Base-by-base conservation (phyloP, 805 yeast genomes). In the Candida ipomoeae region DNA sequence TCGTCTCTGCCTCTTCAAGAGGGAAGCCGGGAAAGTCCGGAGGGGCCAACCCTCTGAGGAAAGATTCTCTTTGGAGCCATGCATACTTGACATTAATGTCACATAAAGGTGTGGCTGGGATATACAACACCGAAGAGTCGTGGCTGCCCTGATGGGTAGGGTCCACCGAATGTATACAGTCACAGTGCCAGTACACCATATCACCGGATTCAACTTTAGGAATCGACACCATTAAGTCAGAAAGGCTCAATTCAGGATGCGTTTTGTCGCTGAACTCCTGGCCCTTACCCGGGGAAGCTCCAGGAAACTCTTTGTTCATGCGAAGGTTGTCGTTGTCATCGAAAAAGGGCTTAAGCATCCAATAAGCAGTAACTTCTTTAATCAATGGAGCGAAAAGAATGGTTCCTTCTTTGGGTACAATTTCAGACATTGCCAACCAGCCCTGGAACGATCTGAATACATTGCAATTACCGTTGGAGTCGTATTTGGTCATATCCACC, bases 181-280 rank as follows among this genome's bases (percentile, higher is more conserved):
- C 79, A 48, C 70, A 64, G 49, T 75, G 79, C 78, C 78, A 74
- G 47, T 68, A 66, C 0, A 75, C 74, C 50, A 61, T 64, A 56
- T 73, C 78, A 5, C 79, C 79, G 11, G 74, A 67, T 2, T 65
- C 46, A n/a, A 73, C 74, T 15, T 61, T 55, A 6, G 79, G 78
- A 36, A 73, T 58, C 1, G 66, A 55, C 11, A 65, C 62, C 62
- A 74, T 67, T 3, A 67, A 51, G n/a, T 56, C 52, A 1, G 54
- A 52, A n/a, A 63, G 67, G 6, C 63, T 44, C 35, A 74, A 55
- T 40, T 71, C 75, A 1, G 77, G 77, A 51, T 69, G 73, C 38
- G 55, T 48, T 1, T 50, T 51, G 8, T 60, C 62, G 33, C 48
- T 48, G 43, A 67, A 67, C 49, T 70, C 74, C 45, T 58, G 61